phyloP scores from a whole-genome alignment of 257 asterid species.

The Sherardia arvensis region DNA sequence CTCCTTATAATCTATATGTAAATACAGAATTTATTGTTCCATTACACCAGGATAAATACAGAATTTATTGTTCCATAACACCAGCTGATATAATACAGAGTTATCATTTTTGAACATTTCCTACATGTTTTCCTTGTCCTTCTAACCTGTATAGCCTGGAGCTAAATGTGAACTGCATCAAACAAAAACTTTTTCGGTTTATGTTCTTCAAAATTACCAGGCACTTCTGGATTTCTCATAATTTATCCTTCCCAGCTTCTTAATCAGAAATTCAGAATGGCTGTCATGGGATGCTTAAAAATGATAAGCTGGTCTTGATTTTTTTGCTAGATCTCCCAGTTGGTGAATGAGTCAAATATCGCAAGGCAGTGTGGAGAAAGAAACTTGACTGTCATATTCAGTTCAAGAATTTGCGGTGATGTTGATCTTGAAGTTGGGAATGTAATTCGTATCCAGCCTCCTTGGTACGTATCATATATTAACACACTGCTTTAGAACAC shows the following conservation, averaged over 20 bases:
- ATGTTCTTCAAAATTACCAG: neutral
- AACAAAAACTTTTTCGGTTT: neutral
- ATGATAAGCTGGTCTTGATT: neutral
- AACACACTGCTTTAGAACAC: neutral
- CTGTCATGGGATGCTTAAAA: neutral
- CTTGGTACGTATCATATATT: constrained; percentile 51
- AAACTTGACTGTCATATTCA: constrained; percentile 52
- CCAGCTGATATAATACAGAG: neutral
- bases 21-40: neutral
- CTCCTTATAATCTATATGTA: neutral
- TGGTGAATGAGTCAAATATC: constrained; percentile 24
- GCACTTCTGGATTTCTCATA: neutral
- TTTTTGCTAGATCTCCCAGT: constrained; percentile 34
- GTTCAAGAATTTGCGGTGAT: constrained; percentile 49
- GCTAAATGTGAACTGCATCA: neutral
- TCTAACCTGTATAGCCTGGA: neutral
- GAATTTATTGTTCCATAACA: no score
- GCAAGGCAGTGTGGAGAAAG: constrained; percentile 24
- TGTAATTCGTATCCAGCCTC: constrained; percentile 48
- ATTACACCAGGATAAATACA: neutral
- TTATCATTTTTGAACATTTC: neutral
- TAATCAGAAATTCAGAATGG: neutral
- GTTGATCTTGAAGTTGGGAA: constrained; percentile 70
- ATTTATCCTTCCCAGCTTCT: neutral
- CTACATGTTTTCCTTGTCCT: neutral